Evolutionary conservation across 2,329 filamentous ascomycete genomes (phyloP).

Genomic region (Blumeria hordei): DNA sequence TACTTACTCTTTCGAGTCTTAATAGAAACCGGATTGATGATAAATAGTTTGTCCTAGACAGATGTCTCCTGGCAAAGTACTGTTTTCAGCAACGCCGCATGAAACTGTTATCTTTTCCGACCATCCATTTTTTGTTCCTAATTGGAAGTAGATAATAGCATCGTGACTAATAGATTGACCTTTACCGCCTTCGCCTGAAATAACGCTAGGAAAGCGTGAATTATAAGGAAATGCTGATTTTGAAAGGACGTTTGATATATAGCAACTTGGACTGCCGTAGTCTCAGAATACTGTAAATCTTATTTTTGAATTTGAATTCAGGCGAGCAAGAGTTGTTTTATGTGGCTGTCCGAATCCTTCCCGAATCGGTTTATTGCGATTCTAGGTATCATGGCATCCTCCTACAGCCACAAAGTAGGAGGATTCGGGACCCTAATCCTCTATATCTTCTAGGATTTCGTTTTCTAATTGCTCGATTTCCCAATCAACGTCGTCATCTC

Average conservation of each 20-base stretch:
- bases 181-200: neutral
- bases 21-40: neutral
- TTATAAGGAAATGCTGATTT: neutral
- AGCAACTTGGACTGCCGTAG: neutral
- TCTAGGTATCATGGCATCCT: neutral
- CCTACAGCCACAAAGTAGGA: constrained; percentile 1
- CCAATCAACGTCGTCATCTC: neutral
- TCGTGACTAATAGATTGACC: neutral
- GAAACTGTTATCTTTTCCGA: neutral
- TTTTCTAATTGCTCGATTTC: neutral
- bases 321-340: neutral
- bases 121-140: neutral
- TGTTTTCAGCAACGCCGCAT: neutral
- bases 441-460: neutral
- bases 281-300: neutral
- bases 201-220: neutral
- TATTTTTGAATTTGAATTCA: neutral
- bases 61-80: neutral
- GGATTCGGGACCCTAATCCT: constrained; percentile 1
- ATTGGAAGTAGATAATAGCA: neutral
- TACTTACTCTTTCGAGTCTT: neutral
- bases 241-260: neutral
- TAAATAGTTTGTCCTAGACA: neutral
- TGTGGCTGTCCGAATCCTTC: neutral
- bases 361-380: neutral